Base-by-base conservation (phyloP, 495 filamentous ascomycete species). In the Corynascus novoguineensis region DNA sequence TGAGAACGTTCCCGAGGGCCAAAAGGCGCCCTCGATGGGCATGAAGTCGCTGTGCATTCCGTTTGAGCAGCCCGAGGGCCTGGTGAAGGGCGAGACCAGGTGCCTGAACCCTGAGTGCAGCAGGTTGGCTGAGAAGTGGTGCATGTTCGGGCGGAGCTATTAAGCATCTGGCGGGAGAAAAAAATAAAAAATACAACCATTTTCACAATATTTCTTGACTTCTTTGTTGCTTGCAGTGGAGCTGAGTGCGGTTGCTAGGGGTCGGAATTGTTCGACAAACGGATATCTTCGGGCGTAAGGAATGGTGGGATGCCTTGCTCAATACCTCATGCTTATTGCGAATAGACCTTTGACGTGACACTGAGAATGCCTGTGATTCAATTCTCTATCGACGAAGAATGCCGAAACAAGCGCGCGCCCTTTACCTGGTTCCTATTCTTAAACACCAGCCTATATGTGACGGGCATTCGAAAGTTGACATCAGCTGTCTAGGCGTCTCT, bases 11-110 rank as follows among this genome's bases (percentile, higher is more conserved):
- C 82, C 89, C 12, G 84, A 90, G 60, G 89, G 91, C 64, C 79
- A 87, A 62, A 85, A 83, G 64, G 88, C 87, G 19, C 93, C 95
- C 45, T 86, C 83, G 60, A 97, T 97, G 95, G 93, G 93, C 58
- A 95, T 93, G 65, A 98, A 98, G 83, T 88, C 84, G 59, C 78
- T 98, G 64, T 98, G 93, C 71, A 97, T 98, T 78, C 93, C 95
- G 21, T 96, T 96, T 67, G 89, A 97, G 60, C 93, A 97, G 73
- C 90, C 92, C 34, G 84, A 86, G 62, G 89, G 85, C 34, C 72
- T 96, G 55, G 75, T 83, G 56, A 74, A 82, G 58, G 92, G 89
- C 28, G 84, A 87, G 70, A 96, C 90, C 49, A 91, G 91, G 74
- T 98, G 93, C 70, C 74, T 85, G 59, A 95, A 89, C 77, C 90